Base-by-base conservation (phyloP, 148 eudicot species). In the Rhododendron henanense region DNA sequence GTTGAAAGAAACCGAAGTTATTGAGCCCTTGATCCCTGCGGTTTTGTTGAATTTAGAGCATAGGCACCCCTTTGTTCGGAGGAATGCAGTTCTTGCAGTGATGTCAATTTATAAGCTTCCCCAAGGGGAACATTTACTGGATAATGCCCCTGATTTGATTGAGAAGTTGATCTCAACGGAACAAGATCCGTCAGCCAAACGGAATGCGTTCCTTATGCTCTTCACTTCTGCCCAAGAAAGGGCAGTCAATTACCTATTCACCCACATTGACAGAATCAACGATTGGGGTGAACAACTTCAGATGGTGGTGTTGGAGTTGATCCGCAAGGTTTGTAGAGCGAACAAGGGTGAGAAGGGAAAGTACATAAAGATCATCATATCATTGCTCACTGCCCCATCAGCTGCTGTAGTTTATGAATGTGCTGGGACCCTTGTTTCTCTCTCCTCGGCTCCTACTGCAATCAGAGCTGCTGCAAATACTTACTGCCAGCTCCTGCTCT, bases 361-460 rank as follows among this genome's bases (percentile, higher is more conserved):
- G 88, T 96, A 96, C 85, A 96, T 95, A 16, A 94, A 89, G 92
- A 93, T 95, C 79, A 96, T 96, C 79, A 94, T 96, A 82, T 94
- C 96, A 21, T 87, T 96, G 88, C 92, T 96, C 19, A 90, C 83
- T 84, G 98, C 96, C 83, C 99, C 98, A 21, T 96, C 99, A 6
- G 89, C 96, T 5, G 96, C 99, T 21, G 99, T 95, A 41, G 81
- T 95, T 39, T 96, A 96, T 85, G 98, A 96, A 87, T 95, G 99
- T 90, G 98, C 98, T 44, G 91, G 95, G 25, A 95, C 98, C 23
- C 94, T 96, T 84, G 99, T 96, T 85, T 94, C 99, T 41, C 90
- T 96, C 65, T 95, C 97, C 15, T 95, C 99, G 3, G 98, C 99
- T 59, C 99, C 97, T 31, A 96, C 98, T 8, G 99, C 99, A 82